These are phyloP conservation scores for Jimgerdemannia lactiflua DNA, from an alignment of 192 early-diverging fungal species.

Conservation along the genomic window DNA sequence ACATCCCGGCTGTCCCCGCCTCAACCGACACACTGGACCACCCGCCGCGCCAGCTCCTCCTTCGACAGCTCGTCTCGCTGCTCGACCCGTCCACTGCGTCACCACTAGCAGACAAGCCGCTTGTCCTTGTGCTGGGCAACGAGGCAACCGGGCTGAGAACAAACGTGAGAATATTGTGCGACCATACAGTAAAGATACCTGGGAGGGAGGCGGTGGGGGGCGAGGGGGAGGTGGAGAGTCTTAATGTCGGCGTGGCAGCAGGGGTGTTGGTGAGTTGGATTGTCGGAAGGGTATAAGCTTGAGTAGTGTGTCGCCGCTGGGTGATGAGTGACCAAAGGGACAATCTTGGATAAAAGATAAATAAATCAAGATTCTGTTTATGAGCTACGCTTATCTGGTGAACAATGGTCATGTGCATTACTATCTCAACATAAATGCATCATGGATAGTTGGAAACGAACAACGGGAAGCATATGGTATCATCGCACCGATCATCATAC, in stretches of 20 bases:
- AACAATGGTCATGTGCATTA: too few relatives aligned
- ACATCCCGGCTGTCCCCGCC: background rate
- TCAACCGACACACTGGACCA: constrained; percentile 12
- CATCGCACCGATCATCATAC: too few relatives aligned
- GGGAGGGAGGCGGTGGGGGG: background rate
- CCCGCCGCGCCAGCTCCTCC: constrained; percentile 24
- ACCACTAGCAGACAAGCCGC: background rate
- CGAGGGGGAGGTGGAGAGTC: constrained; percentile 23
- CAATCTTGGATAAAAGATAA: too few relatives aligned
- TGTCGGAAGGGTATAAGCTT: background rate
- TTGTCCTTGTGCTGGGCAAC: constrained; percentile 60
- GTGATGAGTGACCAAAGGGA: too few relatives aligned
- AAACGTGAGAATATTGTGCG: constrained; percentile 50
- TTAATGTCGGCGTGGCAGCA: constrained; percentile 39
- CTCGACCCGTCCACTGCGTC: constrained; percentile 1
- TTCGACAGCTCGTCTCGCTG: constrained; percentile 24
- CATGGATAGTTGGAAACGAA: too few relatives aligned
- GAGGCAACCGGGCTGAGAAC: constrained; percentile 63
- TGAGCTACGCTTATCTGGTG: too few relatives aligned
- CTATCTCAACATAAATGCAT: too few relatives aligned
- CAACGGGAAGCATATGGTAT: too few relatives aligned
- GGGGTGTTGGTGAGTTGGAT: constrained; percentile 16
- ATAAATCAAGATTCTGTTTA: too few relatives aligned
- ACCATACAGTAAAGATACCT: constrained; percentile 56
- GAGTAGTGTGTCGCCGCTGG: background rate